phyloP scores from a whole-genome alignment of 805 yeast genomes.

The Priceomyces fermenticarens region DNA sequence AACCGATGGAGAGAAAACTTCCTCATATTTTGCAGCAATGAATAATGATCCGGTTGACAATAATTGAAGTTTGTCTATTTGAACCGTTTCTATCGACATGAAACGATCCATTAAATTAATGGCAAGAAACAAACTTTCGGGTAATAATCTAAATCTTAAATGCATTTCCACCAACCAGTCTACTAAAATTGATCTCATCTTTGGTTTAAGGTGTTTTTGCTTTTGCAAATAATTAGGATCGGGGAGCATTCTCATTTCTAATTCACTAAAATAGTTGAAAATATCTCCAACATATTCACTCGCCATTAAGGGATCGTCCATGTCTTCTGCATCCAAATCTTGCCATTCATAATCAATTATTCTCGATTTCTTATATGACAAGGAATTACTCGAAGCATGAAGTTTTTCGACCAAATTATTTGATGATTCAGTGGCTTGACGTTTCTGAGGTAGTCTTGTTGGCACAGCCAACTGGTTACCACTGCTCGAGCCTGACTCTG shows the following conservation, averaged over 20 bases:
- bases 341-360: slow-evolving; percentile 58
- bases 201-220: slow-evolving; percentile 69
- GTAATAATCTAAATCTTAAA: slow-evolving; percentile 73
- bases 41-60: slow-evolving; percentile 83
- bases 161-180: slow-evolving; percentile 95
- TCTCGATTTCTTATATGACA: slow-evolving; percentile 34
- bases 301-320: slow-evolving; percentile 79
- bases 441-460: slow-evolving; percentile 42
- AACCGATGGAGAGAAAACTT: slow-evolving; percentile 83
- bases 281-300: slow-evolving; percentile 89
- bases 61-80: slow-evolving; percentile 76
- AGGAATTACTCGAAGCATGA: slow-evolving; percentile 13
- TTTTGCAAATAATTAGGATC: slow-evolving; percentile 63
- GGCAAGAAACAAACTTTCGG: slow-evolving; percentile 82
- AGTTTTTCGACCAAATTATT: slow-evolving; percentile 42
- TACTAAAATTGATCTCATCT: slow-evolving; percentile 81
- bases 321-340: slow-evolving; percentile 68
- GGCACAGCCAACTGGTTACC: slow-evolving; percentile 17
- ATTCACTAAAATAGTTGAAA: slow-evolving; percentile 70
- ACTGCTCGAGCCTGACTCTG: slow-evolving; percentile 4
- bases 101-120: slow-evolving; percentile 86
- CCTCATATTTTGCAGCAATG: slow-evolving; percentile 92
- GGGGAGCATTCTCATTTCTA: slow-evolving; percentile 73
- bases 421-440: slow-evolving; percentile 56
- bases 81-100: slow-evolving; percentile 69